These are phyloP conservation scores for Fusarium concolor DNA, from an alignment of 2,329 filamentous ascomycete species.

Conservation along the genomic window DNA sequence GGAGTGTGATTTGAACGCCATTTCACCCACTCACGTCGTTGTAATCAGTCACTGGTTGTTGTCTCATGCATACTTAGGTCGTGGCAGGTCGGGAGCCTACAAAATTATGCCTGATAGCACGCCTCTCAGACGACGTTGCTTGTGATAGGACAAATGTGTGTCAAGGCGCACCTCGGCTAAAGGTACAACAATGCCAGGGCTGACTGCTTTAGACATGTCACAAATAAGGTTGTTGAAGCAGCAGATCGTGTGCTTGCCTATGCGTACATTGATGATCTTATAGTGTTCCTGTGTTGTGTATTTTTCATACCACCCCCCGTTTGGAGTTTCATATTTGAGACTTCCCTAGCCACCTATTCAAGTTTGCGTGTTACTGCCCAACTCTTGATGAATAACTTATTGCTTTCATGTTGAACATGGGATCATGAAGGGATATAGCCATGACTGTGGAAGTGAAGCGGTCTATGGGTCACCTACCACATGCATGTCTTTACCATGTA, in stretches of 20 bases:
- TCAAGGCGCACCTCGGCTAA: not conserved
- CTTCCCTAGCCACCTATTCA: not conserved
- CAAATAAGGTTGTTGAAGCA: not conserved
- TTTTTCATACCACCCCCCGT: not conserved
- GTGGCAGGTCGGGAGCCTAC: slow-evolving; percentile 26
- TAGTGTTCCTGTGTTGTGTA: not conserved
- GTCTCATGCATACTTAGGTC: slow-evolving; percentile 13
- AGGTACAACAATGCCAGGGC: not conserved
- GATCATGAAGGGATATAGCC: not conserved
- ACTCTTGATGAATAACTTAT: not conserved
- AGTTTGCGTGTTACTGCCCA: not conserved
- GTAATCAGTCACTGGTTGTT: slow-evolving; percentile 8
- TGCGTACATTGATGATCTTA: not conserved
- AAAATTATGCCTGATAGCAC: slow-evolving; percentile 14
- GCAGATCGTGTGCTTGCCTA: not conserved
- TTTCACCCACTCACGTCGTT: slow-evolving; percentile 1
- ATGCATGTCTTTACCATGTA: not conserved
- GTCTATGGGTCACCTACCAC: not conserved
- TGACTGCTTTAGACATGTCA: not conserved
- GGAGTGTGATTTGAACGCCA: slow-evolving; percentile 4
- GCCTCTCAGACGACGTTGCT: not conserved
- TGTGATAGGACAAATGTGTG: not conserved
- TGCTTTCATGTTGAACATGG: not conserved
- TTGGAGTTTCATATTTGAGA: not conserved
- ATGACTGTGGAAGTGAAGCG: not conserved